phyloP scores from a whole-genome alignment of 2,329 filamentous ascomycete species.

The Cytospora chrysosperma region DNA sequence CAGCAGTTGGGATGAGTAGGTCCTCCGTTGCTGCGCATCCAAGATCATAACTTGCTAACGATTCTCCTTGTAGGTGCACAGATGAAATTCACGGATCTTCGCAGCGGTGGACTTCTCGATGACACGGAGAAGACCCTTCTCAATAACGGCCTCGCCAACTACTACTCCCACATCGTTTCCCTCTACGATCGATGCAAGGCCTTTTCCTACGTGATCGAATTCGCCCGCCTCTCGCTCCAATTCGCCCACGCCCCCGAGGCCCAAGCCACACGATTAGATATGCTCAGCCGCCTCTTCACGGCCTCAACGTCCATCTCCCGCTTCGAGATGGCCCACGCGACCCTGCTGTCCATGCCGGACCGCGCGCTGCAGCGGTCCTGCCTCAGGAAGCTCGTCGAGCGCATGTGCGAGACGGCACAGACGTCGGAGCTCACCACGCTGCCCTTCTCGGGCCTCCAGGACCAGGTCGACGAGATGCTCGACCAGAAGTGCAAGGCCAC shows the following conservation, averaged over 20 bases:
- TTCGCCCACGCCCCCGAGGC: constrained; percentile 46
- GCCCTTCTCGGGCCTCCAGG: constrained; percentile 75
- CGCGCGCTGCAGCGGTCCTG: constrained; percentile 68
- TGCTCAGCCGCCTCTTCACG: constrained; percentile 81
- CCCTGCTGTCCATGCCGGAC: constrained; percentile 71
- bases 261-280: constrained; percentile 57
- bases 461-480: constrained; percentile 77
- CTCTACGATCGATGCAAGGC: constrained; percentile 78
- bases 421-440: constrained; percentile 69
- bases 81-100: constrained; percentile 48
- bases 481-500: constrained; percentile 68
- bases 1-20: constrained; percentile 79
- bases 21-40: constrained; percentile 27
- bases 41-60: constrained; percentile 27
- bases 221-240: constrained; percentile 73
- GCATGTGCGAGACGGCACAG: constrained; percentile 67
- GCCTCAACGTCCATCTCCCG: constrained; percentile 76
- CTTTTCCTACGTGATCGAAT: constrained; percentile 80
- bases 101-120: constrained; percentile 68
- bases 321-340: constrained; percentile 80
- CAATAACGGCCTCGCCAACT: constrained; percentile 73
- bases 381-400: constrained; percentile 67
- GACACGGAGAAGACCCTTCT: constrained; percentile 69
- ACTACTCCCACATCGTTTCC: constrained; percentile 81
- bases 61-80: constrained; percentile 42